Base-by-base conservation (phyloP, 2,329 filamentous ascomycete species). In the Arthrobotrys musiformis region DNA sequence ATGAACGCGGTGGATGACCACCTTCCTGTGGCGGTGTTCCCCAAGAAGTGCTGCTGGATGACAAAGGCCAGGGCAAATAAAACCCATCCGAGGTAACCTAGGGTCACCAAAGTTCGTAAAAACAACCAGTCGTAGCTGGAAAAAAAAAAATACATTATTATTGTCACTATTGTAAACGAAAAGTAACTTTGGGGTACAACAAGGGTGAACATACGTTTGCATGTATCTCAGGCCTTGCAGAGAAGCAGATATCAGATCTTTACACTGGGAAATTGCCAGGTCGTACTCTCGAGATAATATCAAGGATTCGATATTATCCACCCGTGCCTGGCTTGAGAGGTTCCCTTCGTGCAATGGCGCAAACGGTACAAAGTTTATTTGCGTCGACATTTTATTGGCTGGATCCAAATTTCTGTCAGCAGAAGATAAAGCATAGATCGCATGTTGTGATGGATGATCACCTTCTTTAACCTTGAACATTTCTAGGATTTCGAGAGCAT, bases 1-100 rank as follows among this genome's bases (percentile, higher is more conserved):
- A 48, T 15, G 19, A 89, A 86, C 0, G 90, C 82, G 5, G 86
- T 87, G 17, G 88, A 90, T 1, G 86, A 83, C 0, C 86, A 81
- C 0, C 88, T 90, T 62, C 93, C 88, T 60, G 89, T 88, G 1
- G 91, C 87, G 52, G 90, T 85, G 52, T 4, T 74, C 62, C 68
- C 26, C 90, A 98, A 85, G 61, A 99, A 93, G 83, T 97, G 93
- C 63, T 94, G 85, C 82, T 97, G 92, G 78, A 98, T 87, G 56
- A 98, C 93, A 0, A 91, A 96, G 0, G 93, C 95, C 61, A 97
- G 86, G 1, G 94, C 93, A 83, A 94, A 99, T 0, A 92, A 91
- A 82, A 98, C 96, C 94, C 94, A 99, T 19, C 95, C 95, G 6
- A 98, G 85, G 81, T 98, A 99, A 17, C 95, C 95, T 11, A 92